These are phyloP conservation scores for Arthrobotrys conoides DNA, from an alignment of 2,329 filamentous ascomycete species.

Conservation along the genomic window DNA sequence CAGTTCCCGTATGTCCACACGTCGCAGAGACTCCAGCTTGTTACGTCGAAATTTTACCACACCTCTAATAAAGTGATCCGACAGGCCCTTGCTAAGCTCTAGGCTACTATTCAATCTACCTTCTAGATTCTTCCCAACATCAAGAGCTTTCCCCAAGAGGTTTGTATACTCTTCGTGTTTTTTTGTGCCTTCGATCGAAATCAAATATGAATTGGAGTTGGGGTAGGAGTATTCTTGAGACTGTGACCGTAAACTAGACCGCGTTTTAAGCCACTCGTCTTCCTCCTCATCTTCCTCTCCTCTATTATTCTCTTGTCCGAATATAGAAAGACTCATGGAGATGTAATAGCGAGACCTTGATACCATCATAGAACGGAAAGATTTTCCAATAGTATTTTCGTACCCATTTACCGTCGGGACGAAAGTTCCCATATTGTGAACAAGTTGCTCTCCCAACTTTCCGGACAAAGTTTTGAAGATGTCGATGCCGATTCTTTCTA, in stretches of 20 bases:
- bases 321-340: not conserved
- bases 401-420: not conserved
- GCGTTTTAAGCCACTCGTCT: not conserved
- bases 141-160: not conserved
- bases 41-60: not conserved
- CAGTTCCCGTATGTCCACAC: not conserved
- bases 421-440: not conserved
- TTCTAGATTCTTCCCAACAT: not conserved
- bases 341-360: too few relatives aligned
- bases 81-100: not conserved
- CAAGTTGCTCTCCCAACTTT: not conserved
- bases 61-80: not conserved
- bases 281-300: not conserved
- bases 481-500: not conserved
- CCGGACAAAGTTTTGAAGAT: not conserved
- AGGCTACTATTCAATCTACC: not conserved
- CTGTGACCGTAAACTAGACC: not conserved
- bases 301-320: not conserved
- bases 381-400: not conserved
- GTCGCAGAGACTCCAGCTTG: not conserved
- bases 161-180: not conserved
- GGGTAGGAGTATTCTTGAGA: not conserved
- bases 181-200: not conserved
- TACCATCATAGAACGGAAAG: not conserved
- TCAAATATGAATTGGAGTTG: not conserved